Evolutionary conservation across 2,329 filamentous ascomycete species (phyloP).

Genomic region (Seiridium cupressi): DNA sequence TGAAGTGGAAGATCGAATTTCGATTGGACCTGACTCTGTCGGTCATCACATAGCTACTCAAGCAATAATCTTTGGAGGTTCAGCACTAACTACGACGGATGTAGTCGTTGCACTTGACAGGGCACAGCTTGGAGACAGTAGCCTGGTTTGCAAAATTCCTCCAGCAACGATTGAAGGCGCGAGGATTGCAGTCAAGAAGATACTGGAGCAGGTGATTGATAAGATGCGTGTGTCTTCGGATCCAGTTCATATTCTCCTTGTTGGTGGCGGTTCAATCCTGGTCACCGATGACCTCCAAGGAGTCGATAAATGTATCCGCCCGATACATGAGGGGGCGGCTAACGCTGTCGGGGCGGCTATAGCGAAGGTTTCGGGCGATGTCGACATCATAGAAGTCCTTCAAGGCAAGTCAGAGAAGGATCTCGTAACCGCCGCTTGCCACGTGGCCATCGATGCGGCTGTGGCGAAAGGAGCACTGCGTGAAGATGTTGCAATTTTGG

Average conservation of each 20-base stretch:
- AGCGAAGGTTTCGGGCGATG: conserved; percentile 2
- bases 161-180: background rate
- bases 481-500: background rate
- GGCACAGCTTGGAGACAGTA: background rate
- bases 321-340: background rate
- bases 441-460: background rate
- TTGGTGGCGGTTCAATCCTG: background rate
- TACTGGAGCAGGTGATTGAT: background rate
- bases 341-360: conserved; percentile 5
- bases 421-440: background rate
- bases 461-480: background rate
- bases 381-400: background rate
- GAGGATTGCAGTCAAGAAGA: background rate
- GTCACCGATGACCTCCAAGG: background rate
- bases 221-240: background rate
- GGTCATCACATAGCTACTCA: background rate
- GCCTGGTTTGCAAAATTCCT: background rate
- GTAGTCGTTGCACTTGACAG: conserved; percentile 1
- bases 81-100: background rate
- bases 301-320: background rate
- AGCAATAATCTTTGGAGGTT: conserved; percentile 1
- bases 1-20: background rate
- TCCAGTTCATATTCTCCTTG: conserved; percentile 1
- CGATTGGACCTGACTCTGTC: background rate
- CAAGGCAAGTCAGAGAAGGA: background rate